Percentiles rank a stretch among this genome's conserved stretches.
phyloP scores from a whole-genome alignment of 352 stramenopile genomes.

The Phytopythium kandeliae region DNA sequence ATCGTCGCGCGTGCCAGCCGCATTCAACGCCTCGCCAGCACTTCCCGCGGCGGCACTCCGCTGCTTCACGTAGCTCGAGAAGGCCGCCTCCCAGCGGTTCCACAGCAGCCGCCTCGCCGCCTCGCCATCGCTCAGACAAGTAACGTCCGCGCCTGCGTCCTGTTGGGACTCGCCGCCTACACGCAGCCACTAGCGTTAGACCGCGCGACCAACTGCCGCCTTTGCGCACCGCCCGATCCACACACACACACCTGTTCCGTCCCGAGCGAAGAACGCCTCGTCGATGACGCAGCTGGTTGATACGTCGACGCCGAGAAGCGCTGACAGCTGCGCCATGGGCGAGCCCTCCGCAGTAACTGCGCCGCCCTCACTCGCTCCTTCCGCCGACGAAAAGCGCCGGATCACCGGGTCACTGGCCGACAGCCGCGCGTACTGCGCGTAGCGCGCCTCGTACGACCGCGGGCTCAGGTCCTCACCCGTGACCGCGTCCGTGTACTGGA shows the following conservation, averaged over 20 bases:
- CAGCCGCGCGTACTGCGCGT: constrained; percentile 31
- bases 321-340: constrained; percentile 8
- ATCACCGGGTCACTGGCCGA: constrained; percentile 30
- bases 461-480: constrained; percentile 27
- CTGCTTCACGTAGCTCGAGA: constrained; percentile 1
- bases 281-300: constrained; percentile 35
- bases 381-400: constrained; percentile 1
- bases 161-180: no score
- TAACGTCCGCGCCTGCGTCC: no score
- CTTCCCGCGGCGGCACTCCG: not conserved
- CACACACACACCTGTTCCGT: not conserved
- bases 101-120: not conserved
- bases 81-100: not conserved
- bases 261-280: constrained; percentile 21
- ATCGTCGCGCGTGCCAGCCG: not conserved
- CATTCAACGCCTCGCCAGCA: not conserved
- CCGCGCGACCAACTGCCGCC: not conserved
- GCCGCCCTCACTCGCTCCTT: not conserved
- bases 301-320: constrained; percentile 31
- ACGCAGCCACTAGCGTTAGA: not conserved
- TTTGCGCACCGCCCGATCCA: no score
- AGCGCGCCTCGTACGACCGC: constrained; percentile 38
- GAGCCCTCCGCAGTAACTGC: not conserved
- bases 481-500: constrained; percentile 46
- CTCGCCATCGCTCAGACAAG: no score